phyloP scores from a whole-genome alignment of 2,329 filamentous ascomycete genomes.

The Penicillium corylophilum region DNA sequence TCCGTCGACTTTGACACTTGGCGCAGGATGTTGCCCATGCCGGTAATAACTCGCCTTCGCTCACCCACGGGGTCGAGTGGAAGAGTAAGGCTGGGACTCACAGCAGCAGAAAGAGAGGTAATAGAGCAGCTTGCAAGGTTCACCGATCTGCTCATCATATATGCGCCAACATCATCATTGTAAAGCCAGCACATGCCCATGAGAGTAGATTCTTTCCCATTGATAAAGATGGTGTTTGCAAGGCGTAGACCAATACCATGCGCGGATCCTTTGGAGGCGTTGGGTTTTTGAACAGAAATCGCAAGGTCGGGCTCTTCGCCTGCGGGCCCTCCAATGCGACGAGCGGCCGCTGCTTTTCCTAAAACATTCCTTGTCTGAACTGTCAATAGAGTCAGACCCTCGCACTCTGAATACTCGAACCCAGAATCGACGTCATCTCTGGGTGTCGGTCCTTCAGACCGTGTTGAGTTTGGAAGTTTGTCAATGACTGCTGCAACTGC shows the following conservation, averaged over 20 bases:
- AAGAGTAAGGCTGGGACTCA: slow-evolving; percentile 26
- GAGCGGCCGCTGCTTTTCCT: slow-evolving; percentile 30
- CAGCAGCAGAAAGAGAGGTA: slow-evolving; percentile 11
- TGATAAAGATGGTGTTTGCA: slow-evolving; percentile 43
- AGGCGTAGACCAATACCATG: slow-evolving; percentile 42
- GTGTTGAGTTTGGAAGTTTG: slow-evolving; percentile 27
- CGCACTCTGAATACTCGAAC: slow-evolving; percentile 19
- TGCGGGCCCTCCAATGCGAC: slow-evolving; percentile 30
- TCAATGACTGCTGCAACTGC: slow-evolving; percentile 40
- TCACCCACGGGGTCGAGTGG: slow-evolving; percentile 39
- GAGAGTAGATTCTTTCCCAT: slow-evolving; percentile 43
- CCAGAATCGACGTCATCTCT: background rate
- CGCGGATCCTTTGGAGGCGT: slow-evolving; percentile 1
- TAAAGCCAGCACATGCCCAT: slow-evolving; percentile 38
- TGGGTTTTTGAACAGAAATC: slow-evolving; percentile 23
- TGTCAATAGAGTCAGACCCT: slow-evolving; percentile 38
- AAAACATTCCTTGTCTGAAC: slow-evolving; percentile 25
- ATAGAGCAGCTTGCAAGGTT: slow-evolving; percentile 36
- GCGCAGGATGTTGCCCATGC: slow-evolving; percentile 46
- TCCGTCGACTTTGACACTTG: slow-evolving; percentile 38
- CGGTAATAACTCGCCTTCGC: slow-evolving; percentile 38
- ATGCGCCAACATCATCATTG: slow-evolving; percentile 14
- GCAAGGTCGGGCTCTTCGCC: slow-evolving; percentile 34
- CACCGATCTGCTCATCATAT: slow-evolving; percentile 25
- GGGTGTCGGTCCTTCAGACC: background rate